These are phyloP conservation scores for Xylaria bambusicola DNA, from an alignment of 495 filamentous ascomycete genomes.

Conservation along the genomic window DNA sequence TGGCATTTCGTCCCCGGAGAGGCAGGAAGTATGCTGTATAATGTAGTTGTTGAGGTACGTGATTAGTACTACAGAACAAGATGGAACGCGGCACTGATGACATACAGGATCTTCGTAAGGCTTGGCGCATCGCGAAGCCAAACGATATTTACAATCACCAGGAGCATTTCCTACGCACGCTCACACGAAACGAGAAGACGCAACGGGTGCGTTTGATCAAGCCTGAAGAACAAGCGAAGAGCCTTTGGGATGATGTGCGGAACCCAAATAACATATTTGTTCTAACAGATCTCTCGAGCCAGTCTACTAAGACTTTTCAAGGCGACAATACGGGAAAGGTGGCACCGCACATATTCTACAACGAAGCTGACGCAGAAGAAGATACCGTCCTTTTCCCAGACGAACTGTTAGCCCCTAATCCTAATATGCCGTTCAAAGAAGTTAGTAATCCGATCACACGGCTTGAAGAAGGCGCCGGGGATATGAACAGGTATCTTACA, in stretches of 20 bases:
- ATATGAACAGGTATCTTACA: constrained; percentile 4
- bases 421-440: constrained; percentile 39
- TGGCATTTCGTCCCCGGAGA: constrained; percentile 49
- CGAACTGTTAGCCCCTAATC: constrained; percentile 27
- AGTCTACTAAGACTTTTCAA: constrained; percentile 17
- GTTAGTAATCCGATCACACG: constrained; percentile 40
- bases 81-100: constrained; percentile 1
- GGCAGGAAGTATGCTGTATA: constrained; percentile 27
- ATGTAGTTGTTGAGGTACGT: constrained; percentile 34
- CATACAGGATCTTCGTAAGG: constrained; percentile 42
- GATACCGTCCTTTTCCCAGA: constrained; percentile 50
- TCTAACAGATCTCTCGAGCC: constrained; percentile 18
- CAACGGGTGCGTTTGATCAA: constrained; percentile 41
- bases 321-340: constrained; percentile 17
- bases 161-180: constrained; percentile 38
- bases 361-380: constrained; percentile 48
- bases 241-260: constrained; percentile 41
- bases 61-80: neutral
- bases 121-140: constrained; percentile 32
- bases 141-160: constrained; percentile 37
- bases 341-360: constrained; percentile 40
- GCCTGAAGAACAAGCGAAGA: constrained; percentile 40
- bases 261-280: constrained; percentile 30
- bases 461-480: constrained; percentile 22
- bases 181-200: constrained; percentile 42